Percentiles rank a stretch among this genome's conserved stretches.
Conservation (phyloP, 2,329 filamentous ascomycete genomes). For the Verticillium zaregamsianum region DNA sequence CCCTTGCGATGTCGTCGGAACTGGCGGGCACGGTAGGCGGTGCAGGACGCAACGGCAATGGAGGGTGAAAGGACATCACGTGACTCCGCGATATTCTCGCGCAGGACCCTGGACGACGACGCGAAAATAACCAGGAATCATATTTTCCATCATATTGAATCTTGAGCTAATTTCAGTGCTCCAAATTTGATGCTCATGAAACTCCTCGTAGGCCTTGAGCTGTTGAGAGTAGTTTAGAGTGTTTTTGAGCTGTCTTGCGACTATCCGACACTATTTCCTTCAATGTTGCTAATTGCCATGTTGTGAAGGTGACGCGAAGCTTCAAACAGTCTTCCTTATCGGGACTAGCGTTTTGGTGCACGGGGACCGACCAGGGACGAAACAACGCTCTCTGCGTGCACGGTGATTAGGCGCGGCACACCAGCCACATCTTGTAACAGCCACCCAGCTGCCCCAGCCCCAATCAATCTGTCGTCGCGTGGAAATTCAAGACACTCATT, state of each 20-base stretch:
- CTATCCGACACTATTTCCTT: not conserved
- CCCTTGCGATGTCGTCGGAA: not conserved
- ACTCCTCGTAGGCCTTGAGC: too few relatives aligned
- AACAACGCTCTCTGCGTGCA: too few relatives aligned
- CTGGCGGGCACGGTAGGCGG: not conserved
- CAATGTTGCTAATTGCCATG: not conserved
- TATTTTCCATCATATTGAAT: not conserved
- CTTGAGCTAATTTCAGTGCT: not conserved
- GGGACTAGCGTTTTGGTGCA: not conserved
- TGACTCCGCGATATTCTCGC: slow-evolving; percentile 4
- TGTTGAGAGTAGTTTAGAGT: too few relatives aligned
- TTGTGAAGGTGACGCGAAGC: slow-evolving; percentile 7
- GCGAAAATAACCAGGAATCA: not conserved
- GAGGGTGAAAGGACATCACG: not conserved
- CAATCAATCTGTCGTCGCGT: too few relatives aligned
- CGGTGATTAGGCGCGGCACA: too few relatives aligned
- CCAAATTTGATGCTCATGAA: too few relatives aligned
- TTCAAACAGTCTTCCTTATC: slow-evolving; percentile 2
- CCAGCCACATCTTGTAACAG: too few relatives aligned
- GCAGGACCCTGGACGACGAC: not conserved
- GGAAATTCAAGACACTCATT: too few relatives aligned
- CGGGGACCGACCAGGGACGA: too few relatives aligned
- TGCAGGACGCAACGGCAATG: not conserved
- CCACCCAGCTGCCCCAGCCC: too few relatives aligned
- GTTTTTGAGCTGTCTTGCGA: not conserved